phyloP scores from a whole-genome alignment of 1,139 yeast genomes.

The Torulaspora pretoriensis region DNA sequence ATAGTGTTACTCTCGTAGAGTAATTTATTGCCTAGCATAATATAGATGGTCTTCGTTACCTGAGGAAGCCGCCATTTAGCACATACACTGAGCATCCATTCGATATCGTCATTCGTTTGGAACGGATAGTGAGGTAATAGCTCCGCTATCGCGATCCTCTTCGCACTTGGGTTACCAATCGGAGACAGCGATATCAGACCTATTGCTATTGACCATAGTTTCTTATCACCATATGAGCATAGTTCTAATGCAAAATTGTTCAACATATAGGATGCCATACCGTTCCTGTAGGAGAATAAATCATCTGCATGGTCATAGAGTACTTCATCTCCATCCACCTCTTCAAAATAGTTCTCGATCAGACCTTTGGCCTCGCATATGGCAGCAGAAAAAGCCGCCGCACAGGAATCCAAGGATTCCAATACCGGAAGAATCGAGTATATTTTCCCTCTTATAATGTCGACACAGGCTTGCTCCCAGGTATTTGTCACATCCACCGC shows the following conservation, averaged over 20 bases:
- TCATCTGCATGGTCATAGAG: constrained; percentile 26
- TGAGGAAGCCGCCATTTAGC: constrained; percentile 47
- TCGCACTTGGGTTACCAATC: constrained; percentile 37
- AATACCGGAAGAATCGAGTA: constrained; percentile 58
- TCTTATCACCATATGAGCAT: constrained; percentile 38
- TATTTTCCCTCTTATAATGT: constrained; percentile 55
- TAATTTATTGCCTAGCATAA: constrained; percentile 35
- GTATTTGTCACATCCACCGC: constrained; percentile 40
- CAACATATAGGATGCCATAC: constrained; percentile 58
- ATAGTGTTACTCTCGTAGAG: constrained; percentile 38
- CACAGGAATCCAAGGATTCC: constrained; percentile 59
- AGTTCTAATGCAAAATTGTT: constrained; percentile 53
- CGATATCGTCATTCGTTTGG: constrained; percentile 67
- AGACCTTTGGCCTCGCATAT: constrained; percentile 63
- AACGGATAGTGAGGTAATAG: constrained; percentile 59
- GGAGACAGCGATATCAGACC: constrained; percentile 47
- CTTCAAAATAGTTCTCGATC: constrained; percentile 39
- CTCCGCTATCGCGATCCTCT: constrained; percentile 45
- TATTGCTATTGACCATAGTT: constrained; percentile 61
- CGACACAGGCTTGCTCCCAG: constrained; percentile 63
- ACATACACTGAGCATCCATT: constrained; percentile 67
- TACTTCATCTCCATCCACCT: constrained; percentile 13
- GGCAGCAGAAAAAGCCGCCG: constrained; percentile 63
- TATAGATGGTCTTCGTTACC: constrained; percentile 51
- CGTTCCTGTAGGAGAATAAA: constrained; percentile 38